These are phyloP conservation scores for Populus pruinosa DNA, from an alignment of 345 rosid species.

Conservation along the genomic window DNA sequence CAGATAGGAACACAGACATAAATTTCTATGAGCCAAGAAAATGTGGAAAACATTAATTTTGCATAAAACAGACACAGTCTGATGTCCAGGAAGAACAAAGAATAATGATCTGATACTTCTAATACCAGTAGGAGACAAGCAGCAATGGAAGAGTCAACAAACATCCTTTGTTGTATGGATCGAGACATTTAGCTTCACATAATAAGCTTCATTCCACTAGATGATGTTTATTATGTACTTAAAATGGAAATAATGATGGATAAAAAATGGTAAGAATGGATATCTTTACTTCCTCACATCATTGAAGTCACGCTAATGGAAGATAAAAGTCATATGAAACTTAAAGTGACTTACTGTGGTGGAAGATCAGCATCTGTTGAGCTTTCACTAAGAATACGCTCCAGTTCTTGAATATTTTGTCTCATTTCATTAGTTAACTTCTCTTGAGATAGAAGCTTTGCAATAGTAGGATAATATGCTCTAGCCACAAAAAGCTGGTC, in stretches of 20 bases:
- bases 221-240: neutral
- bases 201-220: neutral
- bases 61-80: neutral
- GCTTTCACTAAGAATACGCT: slow-evolving; percentile 83
- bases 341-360: slow-evolving; percentile 56
- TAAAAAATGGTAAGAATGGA: neutral
- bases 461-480: slow-evolving; percentile 91
- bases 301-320: neutral
- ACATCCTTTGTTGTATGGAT: neutral
- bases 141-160: neutral
- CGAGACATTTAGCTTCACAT: neutral
- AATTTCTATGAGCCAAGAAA: neutral
- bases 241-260: neutral
- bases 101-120: neutral
- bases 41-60: neutral
- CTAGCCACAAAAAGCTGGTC: slow-evolving; percentile 90
- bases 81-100: neutral
- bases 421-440: slow-evolving; percentile 70
- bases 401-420: slow-evolving; percentile 91
- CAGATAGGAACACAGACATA: neutral
- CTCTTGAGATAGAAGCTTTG: slow-evolving; percentile 75
- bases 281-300: neutral
- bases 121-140: neutral
- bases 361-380: slow-evolving; percentile 85
- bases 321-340: neutral